Base-by-base conservation (phyloP, 208 protist species). In the Blechomonas ayalai region DNA sequence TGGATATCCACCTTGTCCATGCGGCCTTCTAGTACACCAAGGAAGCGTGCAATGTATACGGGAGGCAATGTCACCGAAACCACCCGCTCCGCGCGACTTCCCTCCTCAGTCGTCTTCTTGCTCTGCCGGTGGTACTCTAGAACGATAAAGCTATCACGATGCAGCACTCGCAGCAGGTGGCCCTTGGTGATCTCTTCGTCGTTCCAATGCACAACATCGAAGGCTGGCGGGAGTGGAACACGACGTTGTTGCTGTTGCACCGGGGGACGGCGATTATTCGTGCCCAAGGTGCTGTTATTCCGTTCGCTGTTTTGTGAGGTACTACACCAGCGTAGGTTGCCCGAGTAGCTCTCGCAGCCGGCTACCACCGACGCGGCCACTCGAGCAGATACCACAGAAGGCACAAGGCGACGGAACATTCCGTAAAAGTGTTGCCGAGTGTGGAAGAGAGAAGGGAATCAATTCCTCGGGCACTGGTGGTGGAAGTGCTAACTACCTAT, bases 131-230 rank as follows among this genome's bases (percentile, higher is more conserved):
- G 68, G 65, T 92, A 92, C 39, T 86, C 76, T 13, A 92, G 67
- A 2, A 82, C 73, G 36, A 92, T 74, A 48, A 72, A 82, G 45
- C 59, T 80, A 43, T 87, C 77, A 35, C 76, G 78, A 59, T 92
- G 67, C 31, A 81, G 41, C 24, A 92, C 70, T 25, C 83, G 83
- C 25, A 92, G 59, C 16, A 88, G 65, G 54, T 87, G 61, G 1
- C 83, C 83, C 33, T 63, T 46, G 23, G 40, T 50, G 19, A 79
- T 58, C 43, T 92, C 59, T 9, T 67, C 67, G 35, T 92, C 79
- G 47, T 86, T 79, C 83, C 83, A 92, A 60, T 89, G 83, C 22
- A 89, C 77, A 50, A 92, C 44, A 42, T 92, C 82, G 52, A 92
- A 92, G 18, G 82, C 82, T 5, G 82, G 82, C 9, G 78, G 73